A percentile compares a stretch with the other conserved stretches of the same genome.
Evolutionary conservation across 345 rosid species (phyloP).

Genomic region (Durio zibethinus): DNA sequence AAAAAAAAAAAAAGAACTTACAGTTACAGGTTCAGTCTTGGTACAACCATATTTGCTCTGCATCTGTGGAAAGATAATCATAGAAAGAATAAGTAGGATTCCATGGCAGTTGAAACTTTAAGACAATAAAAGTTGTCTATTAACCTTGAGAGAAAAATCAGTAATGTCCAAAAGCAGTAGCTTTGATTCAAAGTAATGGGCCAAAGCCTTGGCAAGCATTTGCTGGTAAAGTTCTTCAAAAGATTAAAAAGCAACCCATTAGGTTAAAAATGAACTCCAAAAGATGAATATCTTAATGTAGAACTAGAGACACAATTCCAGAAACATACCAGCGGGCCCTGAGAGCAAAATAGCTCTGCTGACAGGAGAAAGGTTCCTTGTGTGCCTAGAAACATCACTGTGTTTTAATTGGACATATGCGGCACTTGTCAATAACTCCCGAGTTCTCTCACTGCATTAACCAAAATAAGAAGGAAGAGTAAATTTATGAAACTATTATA

Average conservation of each 20-base stretch:
- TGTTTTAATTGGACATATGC: constrained; percentile 83
- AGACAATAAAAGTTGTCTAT: not conserved
- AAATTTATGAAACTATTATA: not conserved
- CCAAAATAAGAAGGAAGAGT: constrained; percentile 15
- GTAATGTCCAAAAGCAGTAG: constrained; percentile 68
- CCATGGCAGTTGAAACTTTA: not conserved
- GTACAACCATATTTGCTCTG: constrained; percentile 83
- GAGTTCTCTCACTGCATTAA: constrained; percentile 65
- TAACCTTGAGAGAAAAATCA: constrained; percentile 83
- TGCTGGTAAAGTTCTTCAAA: constrained; percentile 79
- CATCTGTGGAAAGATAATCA: constrained; percentile 48
- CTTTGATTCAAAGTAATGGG: constrained; percentile 79
- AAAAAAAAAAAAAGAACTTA: constrained; percentile 8
- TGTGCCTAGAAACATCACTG: constrained; percentile 74
- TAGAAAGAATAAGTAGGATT: constrained; percentile 17
- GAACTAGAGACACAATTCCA: constrained; percentile 2
- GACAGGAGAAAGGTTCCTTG: constrained; percentile 88
- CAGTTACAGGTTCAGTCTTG: constrained; percentile 70
- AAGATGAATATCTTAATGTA: not conserved
- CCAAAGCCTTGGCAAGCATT: constrained; percentile 89
- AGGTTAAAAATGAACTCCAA: not conserved
- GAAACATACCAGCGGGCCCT: constrained; percentile 76
- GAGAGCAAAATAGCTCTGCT: constrained; percentile 86
- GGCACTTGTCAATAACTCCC: constrained; percentile 67
- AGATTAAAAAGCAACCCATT: constrained; percentile 17